Evolutionary conservation across 176 grass and related monocot genomes (phyloP).

Genomic region (Otatea glauca): DNA sequence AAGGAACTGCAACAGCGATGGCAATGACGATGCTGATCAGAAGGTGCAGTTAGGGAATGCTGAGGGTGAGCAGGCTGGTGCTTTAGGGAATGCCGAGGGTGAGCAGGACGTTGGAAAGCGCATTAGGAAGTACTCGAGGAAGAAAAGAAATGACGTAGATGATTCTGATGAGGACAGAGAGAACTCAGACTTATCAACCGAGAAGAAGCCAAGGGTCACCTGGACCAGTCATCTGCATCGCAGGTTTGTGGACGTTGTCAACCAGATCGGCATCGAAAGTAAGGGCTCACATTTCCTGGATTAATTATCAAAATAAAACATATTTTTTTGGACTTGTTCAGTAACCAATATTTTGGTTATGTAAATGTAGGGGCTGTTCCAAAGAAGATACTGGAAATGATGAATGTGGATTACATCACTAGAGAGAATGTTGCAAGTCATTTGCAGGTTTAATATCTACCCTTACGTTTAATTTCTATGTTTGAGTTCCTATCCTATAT

Average conservation of each 20-base stretch:
- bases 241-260: constrained; percentile 58
- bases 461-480: background rate
- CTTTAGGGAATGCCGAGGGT: background rate
- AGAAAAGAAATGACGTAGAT: no score
- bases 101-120: background rate
- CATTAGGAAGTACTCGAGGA: constrained; percentile 35
- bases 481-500: background rate
- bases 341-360: constrained; percentile 11
- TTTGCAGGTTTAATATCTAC: constrained; percentile 59
- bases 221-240: constrained; percentile 60
- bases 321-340: background rate
- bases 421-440: constrained; percentile 75
- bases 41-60: background rate
- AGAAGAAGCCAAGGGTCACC: constrained; percentile 55
- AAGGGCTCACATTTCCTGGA: constrained; percentile 16
- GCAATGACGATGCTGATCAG: background rate
- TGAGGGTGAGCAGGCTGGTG: background rate
- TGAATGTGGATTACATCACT: constrained; percentile 61
- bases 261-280: constrained; percentile 64
- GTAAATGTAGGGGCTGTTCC: constrained; percentile 61
- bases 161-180: no score
- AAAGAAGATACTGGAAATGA: constrained; percentile 66
- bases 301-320: background rate
- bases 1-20: background rate
- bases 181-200: background rate